These are phyloP conservation scores for Termitomyces sp. DNA, from an alignment of 768 basidiomycete genomes.

Conservation along the genomic window DNA sequence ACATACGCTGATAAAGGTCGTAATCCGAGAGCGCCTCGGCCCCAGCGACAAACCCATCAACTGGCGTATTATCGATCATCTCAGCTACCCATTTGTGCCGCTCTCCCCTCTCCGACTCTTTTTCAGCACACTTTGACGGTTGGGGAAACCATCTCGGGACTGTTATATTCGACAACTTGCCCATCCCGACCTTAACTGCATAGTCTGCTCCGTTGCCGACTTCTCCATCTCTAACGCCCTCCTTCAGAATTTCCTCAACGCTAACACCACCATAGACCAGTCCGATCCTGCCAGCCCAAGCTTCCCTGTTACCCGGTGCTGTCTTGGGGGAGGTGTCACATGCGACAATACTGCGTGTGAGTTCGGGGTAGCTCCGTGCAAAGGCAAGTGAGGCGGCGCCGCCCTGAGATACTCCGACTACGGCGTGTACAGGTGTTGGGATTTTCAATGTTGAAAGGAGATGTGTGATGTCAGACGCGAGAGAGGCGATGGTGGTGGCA, in stretches of 20 bases:
- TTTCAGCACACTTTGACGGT: conserved; percentile 25
- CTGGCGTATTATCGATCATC: conserved; percentile 35
- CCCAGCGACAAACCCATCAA: conserved; percentile 41
- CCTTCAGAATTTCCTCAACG: conserved; percentile 1
- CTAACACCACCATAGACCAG: conserved; percentile 25
- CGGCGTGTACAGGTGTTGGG: conserved; percentile 32
- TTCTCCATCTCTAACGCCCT: conserved; percentile 9
- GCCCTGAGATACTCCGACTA: conserved; percentile 53
- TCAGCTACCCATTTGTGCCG: conserved; percentile 23
- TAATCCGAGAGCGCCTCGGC: conserved; percentile 42
- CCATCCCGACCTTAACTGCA: conserved; percentile 34
- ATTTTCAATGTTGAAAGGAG: conserved; percentile 32
- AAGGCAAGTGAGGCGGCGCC: conserved; percentile 47
- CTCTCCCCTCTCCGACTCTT: conserved; percentile 10
- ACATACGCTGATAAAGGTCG: conserved; percentile 26
- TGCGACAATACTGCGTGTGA: conserved; percentile 36
- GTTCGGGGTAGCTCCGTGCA: conserved; percentile 28
- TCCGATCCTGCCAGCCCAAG: conserved; percentile 43
- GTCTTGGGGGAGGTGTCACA: conserved; percentile 45
- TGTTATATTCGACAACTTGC: conserved; percentile 34
- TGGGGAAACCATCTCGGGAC: conserved; percentile 46
- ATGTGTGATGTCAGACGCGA: conserved; percentile 39
- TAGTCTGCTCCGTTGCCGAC: conserved; percentile 18
- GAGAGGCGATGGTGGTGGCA: conserved; percentile 34
- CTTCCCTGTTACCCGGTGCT: conserved; percentile 38